Evolutionary conservation across 176 grass and related monocot genomes (phyloP), one percentile per base, ranked within the genome.

Genomic region (Carex parvula): DNA sequence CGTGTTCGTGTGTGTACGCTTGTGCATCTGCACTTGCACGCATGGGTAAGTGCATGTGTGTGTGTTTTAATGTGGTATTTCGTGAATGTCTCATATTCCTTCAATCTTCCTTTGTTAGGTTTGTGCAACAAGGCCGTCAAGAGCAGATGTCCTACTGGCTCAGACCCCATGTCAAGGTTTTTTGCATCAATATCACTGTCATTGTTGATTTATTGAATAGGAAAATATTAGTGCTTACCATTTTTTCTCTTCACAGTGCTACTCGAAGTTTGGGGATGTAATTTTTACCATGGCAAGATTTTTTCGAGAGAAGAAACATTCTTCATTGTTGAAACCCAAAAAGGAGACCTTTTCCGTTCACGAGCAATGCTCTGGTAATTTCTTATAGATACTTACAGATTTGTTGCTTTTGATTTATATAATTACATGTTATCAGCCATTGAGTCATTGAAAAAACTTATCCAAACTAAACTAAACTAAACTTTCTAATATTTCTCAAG

Each of bases 141-240:
- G 89, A 87, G 75, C 93, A 95, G 83, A 98, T 98, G 91, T 95
- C 93, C 12, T 92, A 95, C 66, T 98, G 96, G 93, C 88, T 98
- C 52, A 88, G 85, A 67, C 89, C 96, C 75, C 57, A 98, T 91
- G 87, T 93, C 87, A 95, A 95, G 93, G 95, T 84, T 91, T 44
- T 44, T 78, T 89, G 55, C 65, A 79, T 86, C 32, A 55, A 55
- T n/a, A 8, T 55, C 2, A 76, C n/a, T 17, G 20, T 6, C 14
- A 4, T 55, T 54, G 6, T 76, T 32, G 8, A 53, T 17, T 76
- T 30, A 21, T 55, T 16, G n/a, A 76, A 54, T 17, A 11, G 7
- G 8, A 55, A 55, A 55, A 75, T 75, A 29, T 33, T 41, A 53
- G 70, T 55, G 13, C 21, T 76, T 48, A 29, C 78, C 65, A 66